phyloP scores from a whole-genome alignment of 306 rosid genomes.

The cucumber (Cucumis sativus) region Cucumber_9930_V3 NC_026660.2:20849501-20850000 shows the following conservation, averaged over 20 bases:
- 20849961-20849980: slow-evolving; percentile 80
- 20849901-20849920: slow-evolving; percentile 69
- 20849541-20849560: too few species aligned
- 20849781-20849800: slow-evolving; percentile 82
- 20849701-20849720: background rate
- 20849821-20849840: too few species aligned
- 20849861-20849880: too few species aligned
- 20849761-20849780: slow-evolving; percentile 98
- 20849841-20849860: too few species aligned
- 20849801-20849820: slow-evolving; percentile 72
- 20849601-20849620: background rate
- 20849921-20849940: slow-evolving; percentile 93
- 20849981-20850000: background rate
- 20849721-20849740: slow-evolving; percentile 1
- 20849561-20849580: too few species aligned
- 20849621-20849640: too few species aligned
- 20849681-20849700: too few species aligned
- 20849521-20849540: too few species aligned
- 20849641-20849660: background rate
- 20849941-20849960: slow-evolving; percentile 86
- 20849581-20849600: too few species aligned
- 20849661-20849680: background rate
- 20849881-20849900: too few species aligned
- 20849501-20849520: too few species aligned
- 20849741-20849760: slow-evolving; percentile 70